Conservation (phyloP, 495 filamentous ascomycete genomes). For the Xylaria flabelliformis region DNA sequence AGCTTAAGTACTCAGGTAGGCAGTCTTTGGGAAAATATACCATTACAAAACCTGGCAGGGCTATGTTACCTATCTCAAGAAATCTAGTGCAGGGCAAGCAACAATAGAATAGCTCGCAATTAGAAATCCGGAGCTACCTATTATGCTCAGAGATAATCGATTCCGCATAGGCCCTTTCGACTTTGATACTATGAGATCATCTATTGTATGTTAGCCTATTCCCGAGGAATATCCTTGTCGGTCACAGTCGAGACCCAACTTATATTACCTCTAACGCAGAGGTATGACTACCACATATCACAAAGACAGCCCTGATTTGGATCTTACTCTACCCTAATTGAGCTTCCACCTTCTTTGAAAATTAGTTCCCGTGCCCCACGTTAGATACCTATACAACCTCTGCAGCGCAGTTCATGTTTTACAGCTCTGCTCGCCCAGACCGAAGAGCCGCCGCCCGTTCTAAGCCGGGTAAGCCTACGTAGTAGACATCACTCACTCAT, state of each 20-base stretch:
- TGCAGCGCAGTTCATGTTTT: neutral
- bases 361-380: neutral
- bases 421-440: neutral
- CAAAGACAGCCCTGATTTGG: neutral
- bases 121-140: neutral
- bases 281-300: neutral
- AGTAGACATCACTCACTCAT: neutral
- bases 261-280: neutral
- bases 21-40: too few species aligned
- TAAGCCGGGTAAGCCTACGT: neutral
- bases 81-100: neutral
- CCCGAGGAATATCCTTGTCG: neutral
- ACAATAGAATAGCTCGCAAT: neutral
- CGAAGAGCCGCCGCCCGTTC: conserved; percentile 15
- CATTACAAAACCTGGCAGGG: too few species aligned
- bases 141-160: neutral
- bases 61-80: too few species aligned
- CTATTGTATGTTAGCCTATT: neutral
- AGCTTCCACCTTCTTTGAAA: neutral
- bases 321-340: neutral
- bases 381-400: conserved; percentile 14
- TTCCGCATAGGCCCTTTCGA: neutral
- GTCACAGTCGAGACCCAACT: too few species aligned
- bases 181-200: neutral
- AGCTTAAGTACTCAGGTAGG: too few species aligned